Evolutionary conservation across 2,329 filamentous ascomycete genomes (phyloP), one percentile per base, ranked within the genome.

Genomic region (Dactylellina drechsleri): DNA sequence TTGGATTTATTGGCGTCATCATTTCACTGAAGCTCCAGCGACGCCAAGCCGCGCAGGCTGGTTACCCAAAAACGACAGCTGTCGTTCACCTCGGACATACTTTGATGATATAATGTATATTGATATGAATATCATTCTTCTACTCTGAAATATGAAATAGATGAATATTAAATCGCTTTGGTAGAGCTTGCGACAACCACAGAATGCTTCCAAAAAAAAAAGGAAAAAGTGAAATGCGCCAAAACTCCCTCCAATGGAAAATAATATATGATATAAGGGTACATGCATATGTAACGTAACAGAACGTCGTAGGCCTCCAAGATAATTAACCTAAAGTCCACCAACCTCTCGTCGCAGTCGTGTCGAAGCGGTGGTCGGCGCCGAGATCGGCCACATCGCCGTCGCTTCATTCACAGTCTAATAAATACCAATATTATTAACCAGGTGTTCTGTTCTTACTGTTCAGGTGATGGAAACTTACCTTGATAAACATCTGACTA

Each of bases 401-500:
- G 64, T 65, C 16, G 71, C 71, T 28, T 75, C 71, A 50, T 75
- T 75, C 15, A 53, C 71, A n/a, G 49, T 68, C 71, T 75, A 50
- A 26, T 41, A 12, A 16, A 54, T 16, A 7, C 12, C 47, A 13
- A 20, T n/a, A 23, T 20, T 52, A 23, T 18, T 47, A 18, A 15
- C 15, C 13, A 16, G 16, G 13, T 47, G 5, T 4, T 47, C 23
- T 4, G 23, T 23, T 23, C 23, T 23, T 23, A 4, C 23, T 23
- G 23, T 23, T 4, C 4, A 23, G 4, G 5, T 43, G 7, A n/a
- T 5, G 43, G 15, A 47, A 47, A 47, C 71, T 66, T 68, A 79
- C 78, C 65, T 96, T 92, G 77, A 98, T 82, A 81, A 98, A 99
- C 0, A 89, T 92, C 10, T 87, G 86, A 77, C 92, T 93, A 80